Percentiles rank a stretch among this genome's conserved stretches.
phyloP scores from a whole-genome alignment of 179 eudicot genomes.

The Sideroxylon spinosum region DNA sequence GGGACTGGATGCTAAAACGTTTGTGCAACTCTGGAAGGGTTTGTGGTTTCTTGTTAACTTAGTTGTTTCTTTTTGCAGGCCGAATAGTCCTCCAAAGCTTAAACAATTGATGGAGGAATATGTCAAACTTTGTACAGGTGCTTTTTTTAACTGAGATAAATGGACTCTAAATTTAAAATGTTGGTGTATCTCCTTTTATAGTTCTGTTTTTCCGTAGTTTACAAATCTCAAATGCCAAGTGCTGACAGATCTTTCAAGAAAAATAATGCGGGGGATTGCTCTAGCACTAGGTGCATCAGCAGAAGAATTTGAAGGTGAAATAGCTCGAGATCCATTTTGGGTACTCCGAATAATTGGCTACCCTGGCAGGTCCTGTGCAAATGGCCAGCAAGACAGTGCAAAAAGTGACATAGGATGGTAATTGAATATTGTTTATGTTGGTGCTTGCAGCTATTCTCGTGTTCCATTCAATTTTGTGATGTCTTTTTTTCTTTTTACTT shows the following conservation, averaged over 20 bases:
- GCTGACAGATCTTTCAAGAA: conserved; percentile 72
- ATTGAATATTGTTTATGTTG: conserved; percentile 10
- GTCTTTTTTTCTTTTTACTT: conserved; percentile 15
- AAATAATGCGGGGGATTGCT: conserved; percentile 85
- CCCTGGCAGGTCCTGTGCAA: conserved; percentile 46
- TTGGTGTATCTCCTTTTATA: background rate
- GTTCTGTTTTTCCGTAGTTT: background rate
- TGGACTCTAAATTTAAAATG: background rate
- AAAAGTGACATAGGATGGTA: conserved; percentile 77
- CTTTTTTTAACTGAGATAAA: background rate
- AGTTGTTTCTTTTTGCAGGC: conserved; percentile 55
- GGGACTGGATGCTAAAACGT: background rate
- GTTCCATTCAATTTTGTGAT: conserved; percentile 5
- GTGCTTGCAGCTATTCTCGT: conserved; percentile 11
- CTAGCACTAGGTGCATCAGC: conserved; percentile 67
- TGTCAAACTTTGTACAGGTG: conserved; percentile 69
- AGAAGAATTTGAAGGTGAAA: conserved; percentile 60
- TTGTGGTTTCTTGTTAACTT: conserved; percentile 9
- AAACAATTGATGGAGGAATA: conserved; percentile 73
- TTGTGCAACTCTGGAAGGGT: background rate
- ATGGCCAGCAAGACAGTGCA: conserved; percentile 34
- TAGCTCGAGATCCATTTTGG: conserved; percentile 93
- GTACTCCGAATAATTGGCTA: conserved; percentile 82
- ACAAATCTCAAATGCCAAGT: background rate
- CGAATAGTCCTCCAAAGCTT: conserved; percentile 57